Evolutionary conservation across 306 rosid species (phyloP).

Genomic region (Urtica urens): DNA sequence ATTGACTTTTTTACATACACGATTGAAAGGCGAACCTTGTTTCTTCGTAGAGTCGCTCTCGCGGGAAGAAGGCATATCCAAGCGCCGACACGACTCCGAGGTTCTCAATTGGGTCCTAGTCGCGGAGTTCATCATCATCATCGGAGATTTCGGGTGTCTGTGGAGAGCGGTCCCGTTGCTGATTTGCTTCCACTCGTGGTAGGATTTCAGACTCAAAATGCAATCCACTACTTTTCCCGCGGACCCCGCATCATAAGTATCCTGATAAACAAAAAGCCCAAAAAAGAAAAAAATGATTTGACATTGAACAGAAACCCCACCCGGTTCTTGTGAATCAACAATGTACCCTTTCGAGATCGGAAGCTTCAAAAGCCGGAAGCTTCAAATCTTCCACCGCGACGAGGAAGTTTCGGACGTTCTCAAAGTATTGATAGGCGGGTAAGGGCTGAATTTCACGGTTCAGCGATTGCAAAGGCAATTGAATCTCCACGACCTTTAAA

Average conservation of each 20-base stretch:
- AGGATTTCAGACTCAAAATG: constrained; percentile 58
- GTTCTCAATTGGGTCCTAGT: constrained; percentile 43
- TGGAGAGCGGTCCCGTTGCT: constrained; percentile 34
- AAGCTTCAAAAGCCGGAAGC: constrained; percentile 86
- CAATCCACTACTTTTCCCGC: constrained; percentile 75
- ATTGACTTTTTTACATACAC: too few relatives aligned
- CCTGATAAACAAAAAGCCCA: constrained; percentile 30
- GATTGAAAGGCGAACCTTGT: constrained; percentile 42
- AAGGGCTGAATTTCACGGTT: constrained; percentile 64
- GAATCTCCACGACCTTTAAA: constrained; percentile 75
- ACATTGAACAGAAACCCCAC: background rate
- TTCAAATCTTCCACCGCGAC: constrained; percentile 57
- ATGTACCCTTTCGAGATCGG: constrained; percentile 80
- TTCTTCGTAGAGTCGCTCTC: constrained; percentile 26
- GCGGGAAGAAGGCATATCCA: constrained; percentile 48
- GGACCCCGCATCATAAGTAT: constrained; percentile 56
- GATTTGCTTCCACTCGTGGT: constrained; percentile 53
- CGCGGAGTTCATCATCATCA: constrained; percentile 35
- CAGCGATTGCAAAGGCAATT: constrained; percentile 32
- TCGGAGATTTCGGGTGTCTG: constrained; percentile 58
- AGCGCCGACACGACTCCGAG: constrained; percentile 52
- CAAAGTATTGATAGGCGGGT: constrained; percentile 93
- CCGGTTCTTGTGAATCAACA: background rate
- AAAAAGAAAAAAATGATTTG: background rate
- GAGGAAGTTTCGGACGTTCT: constrained; percentile 80